Conservation (phyloP, 768 basidiomycete species). For the Hygrophoropsis aurantiaca region DNA sequence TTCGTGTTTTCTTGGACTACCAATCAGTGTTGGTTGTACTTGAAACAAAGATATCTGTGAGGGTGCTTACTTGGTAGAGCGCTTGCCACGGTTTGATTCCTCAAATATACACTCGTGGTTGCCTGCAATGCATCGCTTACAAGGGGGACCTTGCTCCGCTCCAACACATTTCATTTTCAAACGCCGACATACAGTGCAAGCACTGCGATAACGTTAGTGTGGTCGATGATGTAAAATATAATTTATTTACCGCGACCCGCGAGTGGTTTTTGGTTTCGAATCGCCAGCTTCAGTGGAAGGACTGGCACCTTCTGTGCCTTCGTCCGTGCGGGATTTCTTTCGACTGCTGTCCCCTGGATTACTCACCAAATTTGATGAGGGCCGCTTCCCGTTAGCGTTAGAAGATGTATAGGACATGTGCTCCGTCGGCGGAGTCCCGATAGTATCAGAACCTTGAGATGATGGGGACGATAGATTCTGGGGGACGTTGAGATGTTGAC, state of each 20-base stretch:
- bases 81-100: conserved; percentile 93
- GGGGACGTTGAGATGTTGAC: conserved; percentile 55
- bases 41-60: conserved; percentile 11
- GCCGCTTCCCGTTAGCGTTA: conserved; percentile 66
- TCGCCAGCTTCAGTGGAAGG: conserved; percentile 62
- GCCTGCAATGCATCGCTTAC: conserved; percentile 79
- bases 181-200: conserved; percentile 88
- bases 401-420: conserved; percentile 50
- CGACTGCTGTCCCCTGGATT: conserved; percentile 38
- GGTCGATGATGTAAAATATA: neutral
- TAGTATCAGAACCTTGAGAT: conserved; percentile 74
- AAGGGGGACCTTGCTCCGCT: conserved; percentile 87
- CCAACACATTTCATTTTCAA: conserved; percentile 94
- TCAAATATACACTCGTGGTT: conserved; percentile 95
- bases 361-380: conserved; percentile 48
- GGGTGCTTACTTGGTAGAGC: conserved; percentile 68
- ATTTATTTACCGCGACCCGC: conserved; percentile 72
- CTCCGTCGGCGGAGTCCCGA: conserved; percentile 73
- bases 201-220: conserved; percentile 45
- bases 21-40: conserved; percentile 27
- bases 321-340: conserved; percentile 65
- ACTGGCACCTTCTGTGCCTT: conserved; percentile 46
- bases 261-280: conserved; percentile 76
- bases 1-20: conserved; percentile 73
- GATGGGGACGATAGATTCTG: conserved; percentile 75